A percentile compares a stretch with the other conserved stretches of the same genome.
Conservation (phyloP, 257 asterid species). For the Knoxia roxburghii region DNA sequence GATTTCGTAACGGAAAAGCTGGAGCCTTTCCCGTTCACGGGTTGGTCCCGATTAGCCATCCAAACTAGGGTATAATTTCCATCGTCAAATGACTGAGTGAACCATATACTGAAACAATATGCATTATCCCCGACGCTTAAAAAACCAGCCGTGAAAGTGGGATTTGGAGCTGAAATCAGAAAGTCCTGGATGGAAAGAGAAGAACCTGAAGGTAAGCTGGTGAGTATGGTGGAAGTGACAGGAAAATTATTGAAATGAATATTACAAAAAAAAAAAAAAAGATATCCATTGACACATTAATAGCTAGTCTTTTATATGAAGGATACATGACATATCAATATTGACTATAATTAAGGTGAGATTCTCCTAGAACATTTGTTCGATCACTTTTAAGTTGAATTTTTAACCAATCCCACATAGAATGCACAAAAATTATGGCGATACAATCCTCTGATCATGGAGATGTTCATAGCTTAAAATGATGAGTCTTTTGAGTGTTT, state of each 20-base stretch:
- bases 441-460: too few species aligned
- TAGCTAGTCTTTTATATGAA: too few species aligned
- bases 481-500: too few species aligned
- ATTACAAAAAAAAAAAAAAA: too few species aligned
- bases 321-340: too few species aligned
- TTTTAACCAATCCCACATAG: too few species aligned
- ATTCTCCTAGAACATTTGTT: too few species aligned
- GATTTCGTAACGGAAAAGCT: conserved; percentile 11
- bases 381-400: too few species aligned
- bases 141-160: conserved; percentile 26
- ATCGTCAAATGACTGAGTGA: not conserved
- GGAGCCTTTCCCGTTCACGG: conserved; percentile 19
- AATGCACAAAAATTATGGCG: too few species aligned
- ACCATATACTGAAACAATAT: conserved; percentile 31
- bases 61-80: conserved; percentile 24
- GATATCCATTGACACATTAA: too few species aligned
- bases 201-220: conserved; percentile 6
- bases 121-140: conserved; percentile 27
- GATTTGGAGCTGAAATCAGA: conserved; percentile 18
- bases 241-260: not conserved
- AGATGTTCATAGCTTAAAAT: too few species aligned
- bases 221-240: conserved; percentile 4
- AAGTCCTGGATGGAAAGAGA: conserved; percentile 14
- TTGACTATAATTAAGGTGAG: too few species aligned
- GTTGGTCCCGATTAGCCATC: conserved; percentile 36